Base-by-base conservation (phyloP, 345 rosid genomes). In the Citrus inodora region DNA sequence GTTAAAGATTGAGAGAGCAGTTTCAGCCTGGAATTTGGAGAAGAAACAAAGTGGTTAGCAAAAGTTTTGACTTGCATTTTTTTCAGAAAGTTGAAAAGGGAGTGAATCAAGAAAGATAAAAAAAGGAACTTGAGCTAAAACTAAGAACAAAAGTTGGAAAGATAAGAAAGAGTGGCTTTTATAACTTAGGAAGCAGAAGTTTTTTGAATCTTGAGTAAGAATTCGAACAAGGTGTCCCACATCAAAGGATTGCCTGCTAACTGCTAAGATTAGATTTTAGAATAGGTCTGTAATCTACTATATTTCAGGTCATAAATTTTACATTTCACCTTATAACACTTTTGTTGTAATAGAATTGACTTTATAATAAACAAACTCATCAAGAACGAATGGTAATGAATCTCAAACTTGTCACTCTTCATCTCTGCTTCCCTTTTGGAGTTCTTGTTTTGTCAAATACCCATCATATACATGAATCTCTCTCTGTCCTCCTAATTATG, bases 41-140 rank as follows among this genome's bases (percentile, higher is more conserved):
- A 64, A 22, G 85, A 83, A 68, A 86, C 74, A 9, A 17, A 62
- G 35, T 67, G 67, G 9, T 19, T 80, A 61, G 68, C 10, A 32
- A 83, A 66, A 82, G 87, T 9, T 82, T 80, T 89, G 87, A 82
- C 55, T 53, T 78, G 85, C 89, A 87, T 87, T 70, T 71, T 83
- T 42, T 21, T 58, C 2, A 46, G 33, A 25, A 65, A 51, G 4
- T 48, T n/a, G 14, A 4, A 28, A n/a, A 5, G 13, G 16, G 62
- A 33, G n/a, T 11, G 51, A 46, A 46, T 46, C 51, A 13, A 63
- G 59, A 38, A 11, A 55, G 33, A 68, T 13, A 37, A 4, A 69
- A 21, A 68, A 25, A 37, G 11, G 35, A 13, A 4, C 30, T 16
- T 62, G 0, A n/a, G 68, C 24, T 13, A 10, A 37, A 16, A 25